Percentiles rank a stretch among this genome's conserved stretches.
These are phyloP conservation scores for Phoenix roebelenii DNA, from an alignment of 176 grass and related monocot species.

Conservation along the genomic window DNA sequence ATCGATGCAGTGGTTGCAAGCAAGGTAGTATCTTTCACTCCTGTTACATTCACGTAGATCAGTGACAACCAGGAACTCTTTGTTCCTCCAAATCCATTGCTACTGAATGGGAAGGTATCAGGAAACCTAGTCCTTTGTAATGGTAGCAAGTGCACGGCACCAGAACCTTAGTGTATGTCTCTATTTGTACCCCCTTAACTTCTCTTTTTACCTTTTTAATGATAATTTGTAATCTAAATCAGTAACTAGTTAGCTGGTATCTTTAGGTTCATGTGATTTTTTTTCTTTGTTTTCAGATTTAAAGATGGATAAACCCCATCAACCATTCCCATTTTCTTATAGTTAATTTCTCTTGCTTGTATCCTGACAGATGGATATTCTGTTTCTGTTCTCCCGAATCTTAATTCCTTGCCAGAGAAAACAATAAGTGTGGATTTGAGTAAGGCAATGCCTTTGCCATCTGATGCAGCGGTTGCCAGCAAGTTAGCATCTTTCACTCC, in stretches of 20 bases:
- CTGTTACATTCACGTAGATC: not conserved
- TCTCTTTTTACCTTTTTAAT: not conserved
- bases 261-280: too few relatives aligned
- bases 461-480: not conserved
- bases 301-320: too few relatives aligned
- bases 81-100: not conserved
- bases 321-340: not conserved
- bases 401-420: not conserved
- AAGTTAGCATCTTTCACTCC: too few relatives aligned
- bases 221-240: not conserved
- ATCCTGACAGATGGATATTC: not conserved
- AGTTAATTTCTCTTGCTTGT: not conserved
- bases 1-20: not conserved
- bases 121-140: not conserved
- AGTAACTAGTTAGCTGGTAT: too few relatives aligned
- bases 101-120: not conserved
- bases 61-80: not conserved
- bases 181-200: not conserved
- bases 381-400: not conserved
- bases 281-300: too few relatives aligned
- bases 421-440: not conserved
- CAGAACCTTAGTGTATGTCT: not conserved
- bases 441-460: not conserved
- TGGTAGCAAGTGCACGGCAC: not conserved
- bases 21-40: not conserved